A percentile compares a stretch with the other conserved stretches of the same genome.
Evolutionary conservation across 2,329 filamentous ascomycete species (phyloP).

Genomic region (Apiospora saccharicola): DNA sequence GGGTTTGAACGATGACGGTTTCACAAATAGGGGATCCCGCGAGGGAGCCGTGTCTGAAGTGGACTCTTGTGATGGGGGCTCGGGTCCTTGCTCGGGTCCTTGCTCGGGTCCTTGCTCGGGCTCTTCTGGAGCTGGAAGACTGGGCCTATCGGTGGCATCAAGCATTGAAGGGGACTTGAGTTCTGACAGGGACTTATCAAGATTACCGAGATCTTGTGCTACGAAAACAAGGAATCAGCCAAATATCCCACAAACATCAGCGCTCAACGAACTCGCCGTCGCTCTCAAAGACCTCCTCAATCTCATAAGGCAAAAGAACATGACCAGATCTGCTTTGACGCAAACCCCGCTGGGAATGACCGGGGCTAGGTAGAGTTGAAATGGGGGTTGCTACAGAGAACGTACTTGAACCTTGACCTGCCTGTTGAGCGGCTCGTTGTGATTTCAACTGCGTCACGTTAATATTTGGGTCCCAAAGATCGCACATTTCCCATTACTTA

Average conservation of each 20-base stretch:
- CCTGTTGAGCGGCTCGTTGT: conserved; percentile 35
- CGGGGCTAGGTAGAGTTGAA: conserved; percentile 3
- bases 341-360: conserved; percentile 27
- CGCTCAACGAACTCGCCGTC: conserved; percentile 24
- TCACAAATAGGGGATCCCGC: conserved; percentile 47
- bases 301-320: conserved; percentile 41
- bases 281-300: conserved; percentile 39
- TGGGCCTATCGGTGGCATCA: conserved; percentile 37
- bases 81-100: conserved; percentile 37
- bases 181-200: conserved; percentile 38
- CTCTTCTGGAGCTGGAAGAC: conserved; percentile 39
- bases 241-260: conserved; percentile 33
- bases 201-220: conserved; percentile 44
- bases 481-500: conserved; percentile 31
- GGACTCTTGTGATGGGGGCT: conserved; percentile 42
- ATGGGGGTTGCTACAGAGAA: conserved; percentile 35
- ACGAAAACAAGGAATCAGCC: conserved; percentile 43
- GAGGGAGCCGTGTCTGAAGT: conserved; percentile 32
- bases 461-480: conserved; percentile 22
- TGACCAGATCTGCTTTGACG: conserved; percentile 37
- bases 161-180: conserved; percentile 37
- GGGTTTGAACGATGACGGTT: conserved; percentile 64
- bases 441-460: conserved; percentile 38
- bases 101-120: conserved; percentile 37
- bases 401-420: conserved; percentile 40